phyloP scores from a whole-genome alignment of 768 basidiomycete genomes.

The Gelatoporia subvermispora region DNA sequence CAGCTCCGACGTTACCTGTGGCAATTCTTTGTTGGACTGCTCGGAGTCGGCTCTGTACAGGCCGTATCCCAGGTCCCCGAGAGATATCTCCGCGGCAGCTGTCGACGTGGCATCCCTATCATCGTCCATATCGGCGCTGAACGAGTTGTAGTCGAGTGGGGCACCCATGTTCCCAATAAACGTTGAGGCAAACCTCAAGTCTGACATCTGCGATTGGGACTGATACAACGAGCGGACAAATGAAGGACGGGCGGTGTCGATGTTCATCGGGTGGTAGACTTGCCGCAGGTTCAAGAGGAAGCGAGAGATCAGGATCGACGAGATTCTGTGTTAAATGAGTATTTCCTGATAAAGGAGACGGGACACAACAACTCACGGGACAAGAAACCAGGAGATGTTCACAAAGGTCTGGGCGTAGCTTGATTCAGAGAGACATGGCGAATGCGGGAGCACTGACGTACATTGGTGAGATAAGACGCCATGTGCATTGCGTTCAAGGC shows the following conservation, averaged over 20 bases:
- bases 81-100: too few species aligned
- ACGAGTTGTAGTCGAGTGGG: slow-evolving; percentile 2
- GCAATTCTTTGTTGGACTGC: too few species aligned
- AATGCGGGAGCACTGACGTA: background rate
- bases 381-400: slow-evolving; percentile 3
- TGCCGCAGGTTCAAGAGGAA: slow-evolving; percentile 12
- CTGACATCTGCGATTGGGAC: background rate
- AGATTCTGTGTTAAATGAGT: too few species aligned
- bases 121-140: too few species aligned
- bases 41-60: too few species aligned
- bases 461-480: background rate
- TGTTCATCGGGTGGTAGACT: background rate
- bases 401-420: background rate
- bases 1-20: too few species aligned
- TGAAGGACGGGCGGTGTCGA: background rate
- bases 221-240: background rate
- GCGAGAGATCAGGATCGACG: slow-evolving; percentile 9
- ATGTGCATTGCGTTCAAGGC: slow-evolving; percentile 8
- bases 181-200: slow-evolving; percentile 3
- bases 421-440: background rate
- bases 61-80: too few species aligned
- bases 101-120: too few species aligned
- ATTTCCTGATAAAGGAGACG: background rate
- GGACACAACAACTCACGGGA: background rate
- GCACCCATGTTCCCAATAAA: slow-evolving; percentile 16